Base-by-base conservation (phyloP, 192 early-diverging fungal genomes). In the Coemansia erecta region DNA sequence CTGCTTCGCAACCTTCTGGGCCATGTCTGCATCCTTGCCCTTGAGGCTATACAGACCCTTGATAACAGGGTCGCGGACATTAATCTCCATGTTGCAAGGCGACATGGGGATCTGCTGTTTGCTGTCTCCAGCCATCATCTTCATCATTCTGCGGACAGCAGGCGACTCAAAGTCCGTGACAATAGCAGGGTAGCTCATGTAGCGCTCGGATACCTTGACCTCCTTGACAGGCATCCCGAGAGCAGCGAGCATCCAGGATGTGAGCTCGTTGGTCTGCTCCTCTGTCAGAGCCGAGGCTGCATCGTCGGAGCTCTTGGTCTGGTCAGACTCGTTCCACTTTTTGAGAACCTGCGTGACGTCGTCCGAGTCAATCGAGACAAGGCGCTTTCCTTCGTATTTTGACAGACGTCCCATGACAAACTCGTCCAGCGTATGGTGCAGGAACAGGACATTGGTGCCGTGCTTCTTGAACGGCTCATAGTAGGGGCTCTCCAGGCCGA, bases 381-480 rank as follows among this genome's bases (percentile, higher is more conserved):
- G 87, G 35, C 72, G 65, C 78, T 93, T 89, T 37, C 87, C 90
- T 50, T 90, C 83, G 74, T 85, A 95, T 31, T 83, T 85, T 10
- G 66, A 65, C 35, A 97, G 72, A 40, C 87, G 85, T 42, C 87
- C 82, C 72, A 89, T 76, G 53, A 91, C 73, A 73, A 86, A 89
- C 73, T 92, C 89, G 58, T 92, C 90, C 56, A 92, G 76, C 33
- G 85, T 73, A 41, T 90, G 88, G 49, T 78, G 80, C 81, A 92
- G 82, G 69, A 89, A 90, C 49, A 97, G 81, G 18, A 98, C 93
- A 66, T 98, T 92, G 68, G 89, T 89, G 23, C 91, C 93, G 54
- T 92, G 88, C 18, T 89, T 89, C 58, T 95, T 64, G 14, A 97
- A 83, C 21, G 87, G 85, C 76, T 96, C 97, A 28, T 94, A 85